Evolutionary conservation across 169 alveolate genomes (phyloP).

Genomic region (Eimeria mitis): DNA sequence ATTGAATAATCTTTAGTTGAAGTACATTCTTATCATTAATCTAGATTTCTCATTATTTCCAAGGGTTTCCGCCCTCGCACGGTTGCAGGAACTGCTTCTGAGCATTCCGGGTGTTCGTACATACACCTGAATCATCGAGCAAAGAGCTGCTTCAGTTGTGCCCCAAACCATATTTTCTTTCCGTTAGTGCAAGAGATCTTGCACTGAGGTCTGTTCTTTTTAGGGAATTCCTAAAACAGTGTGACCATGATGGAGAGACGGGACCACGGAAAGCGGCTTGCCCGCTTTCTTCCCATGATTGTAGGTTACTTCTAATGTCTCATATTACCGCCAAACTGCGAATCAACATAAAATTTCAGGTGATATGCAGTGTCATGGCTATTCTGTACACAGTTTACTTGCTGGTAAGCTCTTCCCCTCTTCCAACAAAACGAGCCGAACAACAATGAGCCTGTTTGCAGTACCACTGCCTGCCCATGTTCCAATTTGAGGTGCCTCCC

Average conservation of each 20-base stretch:
- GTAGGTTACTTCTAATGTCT: conserved; percentile 13
- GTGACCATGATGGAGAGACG: conserved; percentile 68
- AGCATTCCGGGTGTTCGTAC: conserved; percentile 57
- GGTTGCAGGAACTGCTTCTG: neutral
- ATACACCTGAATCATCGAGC: conserved; percentile 29
- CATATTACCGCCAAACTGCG: neutral
- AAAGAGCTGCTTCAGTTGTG: conserved; percentile 29
- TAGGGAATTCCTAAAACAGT: conserved; percentile 58
- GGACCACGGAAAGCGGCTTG: conserved; percentile 76
- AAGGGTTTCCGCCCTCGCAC: neutral
- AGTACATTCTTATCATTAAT: neutral
- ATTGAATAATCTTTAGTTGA: neutral
- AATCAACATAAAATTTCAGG: conserved; percentile 18
- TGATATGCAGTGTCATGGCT: conserved; percentile 61
- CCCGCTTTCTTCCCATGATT: conserved; percentile 82
- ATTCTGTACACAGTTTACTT: conserved; percentile 69
- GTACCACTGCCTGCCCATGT: conserved; percentile 80
- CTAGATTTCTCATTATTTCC: neutral
- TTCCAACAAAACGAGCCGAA: neutral
- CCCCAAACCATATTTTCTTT: conserved; percentile 64
- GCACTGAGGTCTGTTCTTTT: conserved; percentile 42
- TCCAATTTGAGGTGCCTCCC: conserved; percentile 79
- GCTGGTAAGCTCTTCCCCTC: conserved; percentile 57
- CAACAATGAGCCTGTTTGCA: conserved; percentile 5
- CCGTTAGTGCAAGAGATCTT: conserved; percentile 58